phyloP scores from a whole-genome alignment of 306 rosid species.

The Cicer pinnatifidum region DNA sequence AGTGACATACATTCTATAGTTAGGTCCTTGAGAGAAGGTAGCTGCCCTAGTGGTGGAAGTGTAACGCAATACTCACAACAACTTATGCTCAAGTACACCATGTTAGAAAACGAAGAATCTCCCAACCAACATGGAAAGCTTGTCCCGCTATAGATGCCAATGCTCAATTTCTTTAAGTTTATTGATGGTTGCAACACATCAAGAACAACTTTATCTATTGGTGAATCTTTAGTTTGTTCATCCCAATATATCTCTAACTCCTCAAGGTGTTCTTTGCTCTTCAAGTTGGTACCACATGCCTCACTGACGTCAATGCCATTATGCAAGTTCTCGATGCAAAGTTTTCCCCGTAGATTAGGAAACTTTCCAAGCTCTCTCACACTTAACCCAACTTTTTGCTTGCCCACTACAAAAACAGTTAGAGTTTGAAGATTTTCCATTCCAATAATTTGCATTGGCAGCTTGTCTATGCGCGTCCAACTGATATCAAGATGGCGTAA shows the following conservation, averaged over 20 bases:
- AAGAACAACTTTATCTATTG: background rate
- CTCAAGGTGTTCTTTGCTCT: background rate
- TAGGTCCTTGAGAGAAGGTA: constrained; percentile 32
- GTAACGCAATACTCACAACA: background rate
- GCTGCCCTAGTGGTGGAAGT: constrained; percentile 25
- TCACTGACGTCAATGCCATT: constrained; percentile 4
- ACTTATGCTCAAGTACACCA: background rate
- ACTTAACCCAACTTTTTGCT: constrained; percentile 16
- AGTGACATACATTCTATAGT: background rate
- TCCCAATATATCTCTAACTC: background rate
- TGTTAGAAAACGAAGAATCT: constrained; percentile 31
- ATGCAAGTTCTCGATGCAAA: background rate
- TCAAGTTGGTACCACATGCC: background rate
- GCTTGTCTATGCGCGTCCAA: background rate
- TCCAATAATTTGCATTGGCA: constrained; percentile 4
- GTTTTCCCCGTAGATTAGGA: constrained; percentile 3
- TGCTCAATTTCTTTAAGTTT: constrained; percentile 1
- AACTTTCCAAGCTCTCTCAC: constrained; percentile 7
- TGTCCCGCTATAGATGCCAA: background rate
- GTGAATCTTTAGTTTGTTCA: background rate
- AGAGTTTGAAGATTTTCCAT: constrained; percentile 1
- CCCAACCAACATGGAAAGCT: constrained; percentile 34
- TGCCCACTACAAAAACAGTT: background rate
- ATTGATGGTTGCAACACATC: constrained; percentile 15
- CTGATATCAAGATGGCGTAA: constrained; percentile 21